Evolutionary conservation across 441 rosid species (phyloP), one percentile per base, ranked within the genome.

Genomic region (Croton laevigatus): DNA sequence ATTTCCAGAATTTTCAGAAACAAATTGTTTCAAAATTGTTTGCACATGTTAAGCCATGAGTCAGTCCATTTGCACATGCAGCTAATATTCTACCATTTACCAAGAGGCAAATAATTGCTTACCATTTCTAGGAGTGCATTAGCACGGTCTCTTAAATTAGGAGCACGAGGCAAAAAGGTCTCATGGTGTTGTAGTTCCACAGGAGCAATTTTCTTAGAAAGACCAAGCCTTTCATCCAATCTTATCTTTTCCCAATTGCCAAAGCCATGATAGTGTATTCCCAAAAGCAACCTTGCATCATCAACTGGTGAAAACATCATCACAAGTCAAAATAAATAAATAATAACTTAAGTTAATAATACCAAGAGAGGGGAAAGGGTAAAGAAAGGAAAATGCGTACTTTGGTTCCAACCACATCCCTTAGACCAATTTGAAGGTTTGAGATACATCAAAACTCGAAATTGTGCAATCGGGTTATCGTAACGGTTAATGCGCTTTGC

Each of bases 351-450:
- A 6, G 10, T 38, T 5, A 36, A 59, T 22, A 5, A 44, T 34
- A 36, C 3, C 60, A 34, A 44, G 4, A 12, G 27, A 6, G 60
- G 19, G 44, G 48, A 46, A 20, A 74, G 54, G 20, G 8, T 10
- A 69, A 4, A 64, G 53, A 46, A 34, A 65, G 65, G 46, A 37
- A 68, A 60, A 54, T 52, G 71, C 89, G 66, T 87, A 93, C 99
- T 77, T 82, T 90, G 97, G 82, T 96, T 93, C 99, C 99, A 96
- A 22, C 99, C 97, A 65, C 99, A 96, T 62, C 99, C 99, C 85
- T 96, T 96, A 59, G 98, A 89, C 99, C 99, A 96, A 73, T 93
- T 96, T 12, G 99, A 91, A 79, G 98, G 97, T 85, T 93, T 96
- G 71, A 93, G 99, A 78, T 88, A 90, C 34, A 83, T 78, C 81